Conservation (phyloP, 2,329 filamentous ascomycete genomes). For the Sporothrix humicola region DNA sequence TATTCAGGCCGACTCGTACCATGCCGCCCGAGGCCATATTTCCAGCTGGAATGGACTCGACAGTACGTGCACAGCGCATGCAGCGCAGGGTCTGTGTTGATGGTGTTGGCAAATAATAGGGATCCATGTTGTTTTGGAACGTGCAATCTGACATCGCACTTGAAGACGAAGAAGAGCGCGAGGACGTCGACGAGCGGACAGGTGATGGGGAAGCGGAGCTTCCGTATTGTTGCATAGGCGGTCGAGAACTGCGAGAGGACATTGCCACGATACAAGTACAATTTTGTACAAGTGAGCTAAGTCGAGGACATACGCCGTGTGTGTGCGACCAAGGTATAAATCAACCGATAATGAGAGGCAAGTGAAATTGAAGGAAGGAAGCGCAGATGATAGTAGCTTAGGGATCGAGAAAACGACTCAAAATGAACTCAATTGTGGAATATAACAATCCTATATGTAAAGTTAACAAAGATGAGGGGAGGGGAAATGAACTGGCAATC, state of each 20-base stretch:
- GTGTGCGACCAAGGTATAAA: no score
- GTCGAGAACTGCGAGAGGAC: constrained; percentile 45
- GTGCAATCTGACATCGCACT: constrained; percentile 47
- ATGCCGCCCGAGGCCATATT: constrained; percentile 64
- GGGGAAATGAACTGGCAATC: no score
- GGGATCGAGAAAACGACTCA: no score
- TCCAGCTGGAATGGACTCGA: constrained; percentile 66
- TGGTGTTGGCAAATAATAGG: constrained; percentile 52
- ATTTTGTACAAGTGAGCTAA: no score
- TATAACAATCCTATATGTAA: no score
- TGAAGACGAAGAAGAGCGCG: constrained; percentile 48
- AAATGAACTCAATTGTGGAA: no score
- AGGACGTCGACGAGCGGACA: constrained; percentile 41
- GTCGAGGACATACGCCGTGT: no score
- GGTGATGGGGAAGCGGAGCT: constrained; percentile 49
- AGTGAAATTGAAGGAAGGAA: no score
- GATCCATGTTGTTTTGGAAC: constrained; percentile 56
- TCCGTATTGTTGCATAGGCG: constrained; percentile 47
- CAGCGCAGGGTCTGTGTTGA: constrained; percentile 67
- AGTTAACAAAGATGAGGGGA: no score
- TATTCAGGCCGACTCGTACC: constrained; percentile 68
- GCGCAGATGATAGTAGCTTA: no score
- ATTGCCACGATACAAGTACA: constrained; percentile 37
- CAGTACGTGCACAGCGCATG: constrained; percentile 64
- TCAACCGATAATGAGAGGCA: no score